These are phyloP conservation scores for Kodamaea hsintzibuensis DNA, from an alignment of 805 yeast species.

Conservation along the genomic window DNA sequence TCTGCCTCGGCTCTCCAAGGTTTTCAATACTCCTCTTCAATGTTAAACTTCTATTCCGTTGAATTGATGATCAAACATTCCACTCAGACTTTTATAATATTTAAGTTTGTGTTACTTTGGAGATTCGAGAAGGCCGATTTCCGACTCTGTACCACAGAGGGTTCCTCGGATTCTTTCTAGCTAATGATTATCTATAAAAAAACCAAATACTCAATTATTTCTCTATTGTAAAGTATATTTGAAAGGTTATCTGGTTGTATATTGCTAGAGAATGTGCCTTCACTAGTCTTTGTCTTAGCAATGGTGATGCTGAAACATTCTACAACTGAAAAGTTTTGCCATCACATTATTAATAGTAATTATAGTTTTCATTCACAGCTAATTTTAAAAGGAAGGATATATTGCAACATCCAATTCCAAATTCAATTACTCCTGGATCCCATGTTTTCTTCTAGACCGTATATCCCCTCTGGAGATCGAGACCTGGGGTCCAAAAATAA, in stretches of 20 bases:
- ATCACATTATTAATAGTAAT: too few species aligned
- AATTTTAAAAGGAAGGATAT: neutral
- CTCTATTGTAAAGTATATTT: neutral
- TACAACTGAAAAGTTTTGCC: neutral
- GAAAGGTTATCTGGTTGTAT: neutral
- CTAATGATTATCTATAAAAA: neutral
- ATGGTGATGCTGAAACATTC: neutral
- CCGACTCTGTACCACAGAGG: conserved; percentile 1
- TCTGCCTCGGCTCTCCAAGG: neutral
- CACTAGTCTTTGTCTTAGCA: neutral
- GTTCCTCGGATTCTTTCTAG: neutral
- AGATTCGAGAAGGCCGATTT: neutral
- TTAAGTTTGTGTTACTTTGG: neutral
- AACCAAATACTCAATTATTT: neutral
- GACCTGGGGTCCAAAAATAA: neutral
- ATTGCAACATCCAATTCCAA: neutral
- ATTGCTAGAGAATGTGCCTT: neutral
- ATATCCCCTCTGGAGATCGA: neutral
- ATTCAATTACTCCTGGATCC: neutral
- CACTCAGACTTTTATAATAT: neutral
- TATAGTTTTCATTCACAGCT: too few species aligned
- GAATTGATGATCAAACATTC: neutral
- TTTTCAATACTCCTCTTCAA: neutral
- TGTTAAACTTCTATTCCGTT: neutral
- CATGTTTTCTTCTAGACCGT: neutral